Evolutionary conservation across 2,329 filamentous ascomycete genomes (phyloP), one percentile per base, ranked within the genome.

Genomic region (Colletotrichum higginsianum): DNA sequence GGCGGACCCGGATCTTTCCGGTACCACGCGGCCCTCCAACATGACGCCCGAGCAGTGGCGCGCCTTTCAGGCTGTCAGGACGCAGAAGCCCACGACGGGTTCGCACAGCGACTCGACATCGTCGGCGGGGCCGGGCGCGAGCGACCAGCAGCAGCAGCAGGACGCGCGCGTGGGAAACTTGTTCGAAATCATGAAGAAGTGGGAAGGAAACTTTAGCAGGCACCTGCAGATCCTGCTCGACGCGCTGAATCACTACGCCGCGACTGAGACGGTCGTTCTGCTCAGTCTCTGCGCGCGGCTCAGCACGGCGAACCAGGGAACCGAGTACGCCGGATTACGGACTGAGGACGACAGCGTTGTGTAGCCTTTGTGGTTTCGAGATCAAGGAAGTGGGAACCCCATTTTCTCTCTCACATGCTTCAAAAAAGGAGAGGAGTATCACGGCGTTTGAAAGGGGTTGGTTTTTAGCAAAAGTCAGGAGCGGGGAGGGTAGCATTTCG

Each of bases 151-250:
- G 18, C 50, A 82, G 52, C 50, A 83, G 35, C 82, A 82, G 52
- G 82, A 84, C 63, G 79, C 84, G 13, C 78, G 92, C 83, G 87
- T 97, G 44, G 89, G 88, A 71, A 95, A 96, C 78, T 87, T 98
- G 66, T 93, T 94, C 73, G 95, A 98, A 75, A 94, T 95, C 71
- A 89, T 99, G 72, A 90, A 91, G 78, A 95, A 96, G 82, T 98
- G 97, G 85, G 96, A 99, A 81, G 91, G 92, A 75, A 97, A 98
- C 79, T 99, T 99, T 80, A 93, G 93, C 68, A 87, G 95, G 57
- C 96, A 98, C 82, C 83, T 99, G 77, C 95, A 97, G 84, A 98
- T 98, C 75, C 82, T 99, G 77, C 90, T 98, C 47, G 96, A 98
- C 80, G 96, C 94, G 72, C 87, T 99, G 74, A 98, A 99, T 77